A percentile compares a stretch with the other conserved stretches of the same genome.
Evolutionary conservation across 768 basidiomycete genomes (phyloP).

Genomic region (Mycena polygramma): DNA sequence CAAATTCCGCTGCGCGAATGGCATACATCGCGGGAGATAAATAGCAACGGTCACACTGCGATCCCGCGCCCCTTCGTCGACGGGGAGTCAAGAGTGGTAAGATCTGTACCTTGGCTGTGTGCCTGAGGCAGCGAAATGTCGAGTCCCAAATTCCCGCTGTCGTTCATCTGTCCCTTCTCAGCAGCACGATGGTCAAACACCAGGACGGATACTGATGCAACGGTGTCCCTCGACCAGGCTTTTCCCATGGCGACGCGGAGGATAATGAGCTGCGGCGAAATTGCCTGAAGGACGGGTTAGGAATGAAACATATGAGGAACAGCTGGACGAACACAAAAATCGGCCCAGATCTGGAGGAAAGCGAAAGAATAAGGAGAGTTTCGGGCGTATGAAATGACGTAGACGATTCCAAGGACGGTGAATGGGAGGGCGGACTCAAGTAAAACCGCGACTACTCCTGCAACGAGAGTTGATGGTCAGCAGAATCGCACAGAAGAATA

Average conservation of each 20-base stretch:
- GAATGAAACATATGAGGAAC: background rate
- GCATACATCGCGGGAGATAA: background rate
- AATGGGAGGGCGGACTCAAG: slow-evolving; percentile 50
- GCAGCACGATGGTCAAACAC: slow-evolving; percentile 35
- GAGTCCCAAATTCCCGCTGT: slow-evolving; percentile 26
- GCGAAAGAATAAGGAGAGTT: slow-evolving; percentile 43
- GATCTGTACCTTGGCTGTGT: slow-evolving; percentile 30
- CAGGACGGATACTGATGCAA: slow-evolving; percentile 34
- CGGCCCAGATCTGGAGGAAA: slow-evolving; percentile 49
- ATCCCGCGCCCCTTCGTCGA: slow-evolving; percentile 21
- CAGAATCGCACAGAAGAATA: background rate
- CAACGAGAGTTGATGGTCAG: background rate
- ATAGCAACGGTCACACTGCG: slow-evolving; percentile 19
- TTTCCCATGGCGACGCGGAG: slow-evolving; percentile 39
- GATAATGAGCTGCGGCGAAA: slow-evolving; percentile 40
- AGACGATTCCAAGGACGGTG: slow-evolving; percentile 45
- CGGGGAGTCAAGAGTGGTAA: slow-evolving; percentile 32
- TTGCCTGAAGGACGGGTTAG: slow-evolving; percentile 20
- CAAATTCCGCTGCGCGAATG: slow-evolving; percentile 27
- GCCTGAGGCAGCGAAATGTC: slow-evolving; percentile 30
- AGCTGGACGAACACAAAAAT: slow-evolving; percentile 45
- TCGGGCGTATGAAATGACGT: slow-evolving; percentile 45
- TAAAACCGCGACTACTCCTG: slow-evolving; percentile 44
- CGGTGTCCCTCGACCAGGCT: slow-evolving; percentile 37
- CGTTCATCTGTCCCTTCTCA: slow-evolving; percentile 25